Base-by-base conservation (phyloP, 495 filamentous ascomycete species). In the Stereocaulon alpinum region DNA sequence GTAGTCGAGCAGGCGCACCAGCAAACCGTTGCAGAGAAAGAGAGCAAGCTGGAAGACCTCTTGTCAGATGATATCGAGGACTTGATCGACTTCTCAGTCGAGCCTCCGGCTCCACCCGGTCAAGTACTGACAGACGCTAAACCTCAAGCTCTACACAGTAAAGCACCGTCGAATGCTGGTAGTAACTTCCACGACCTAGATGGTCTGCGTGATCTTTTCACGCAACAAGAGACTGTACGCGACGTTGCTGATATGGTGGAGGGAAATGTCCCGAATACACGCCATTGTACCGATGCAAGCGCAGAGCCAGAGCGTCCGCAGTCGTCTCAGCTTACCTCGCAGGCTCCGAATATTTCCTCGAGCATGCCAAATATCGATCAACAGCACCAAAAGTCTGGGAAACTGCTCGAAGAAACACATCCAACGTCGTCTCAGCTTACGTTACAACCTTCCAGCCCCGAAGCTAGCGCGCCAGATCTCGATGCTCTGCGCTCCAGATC, bases 1-100 rank as follows among this genome's bases (percentile, higher is more conserved):
- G 57, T 59, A n/a, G 57, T 59, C 5, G 22, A 59, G 37, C 45
- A 53, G 40, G 45, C 47, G 17, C 57, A 45, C 34, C 57, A 59
- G 20, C 57, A 59, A 59, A 45, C 57, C 15, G n/a, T 53, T 9
- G 47, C 18, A 9, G 43, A 53, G 29, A 59, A 52, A 27, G 49
- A 43, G 12, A 27, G 29, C 14, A 37, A 37, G 29, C 22, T 18
- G 15, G 18, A 59, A 12, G 44, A 47, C 18, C 44, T 47, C 44
- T 12, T 47, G 44, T 22, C 18, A 47, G 44, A 22, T 47, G 44
- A 47, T 22, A 1, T 12, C 12, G 41, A 59, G 7, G 56, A 53
- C 30, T 53, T 59, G 48, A 59, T 59, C 5, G 57, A 59, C 48
- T 41, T 59, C 18, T 59, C 57, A 30, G 44, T 53, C 18, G 47